Evolutionary conservation across 331 rosid genomes (phyloP), one percentile per base, ranked within the genome.

Genomic region (Malus hybrid): DNA sequence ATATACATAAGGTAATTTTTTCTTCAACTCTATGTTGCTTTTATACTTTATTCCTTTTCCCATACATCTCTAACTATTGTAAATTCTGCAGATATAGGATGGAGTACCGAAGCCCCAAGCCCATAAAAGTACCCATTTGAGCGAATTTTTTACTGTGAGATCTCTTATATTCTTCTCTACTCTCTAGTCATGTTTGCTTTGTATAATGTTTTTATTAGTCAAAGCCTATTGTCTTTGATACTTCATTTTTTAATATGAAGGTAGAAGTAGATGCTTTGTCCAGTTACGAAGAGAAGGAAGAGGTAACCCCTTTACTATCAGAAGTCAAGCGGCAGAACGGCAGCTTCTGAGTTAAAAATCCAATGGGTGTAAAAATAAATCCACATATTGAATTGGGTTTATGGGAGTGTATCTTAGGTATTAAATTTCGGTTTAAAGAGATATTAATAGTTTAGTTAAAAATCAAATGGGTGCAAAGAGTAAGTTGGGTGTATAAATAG

Each of bases 251-350:
- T 73, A 60, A 24, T 77, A 64, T 85, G 83, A 81, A 93, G 98
- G 96, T 91, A 81, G 95, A 90, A 72, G 92, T 93, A 27, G 85
- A 83, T 85, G 98, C 96, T 83, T 78, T 93, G 80, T 93, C 98
- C 66, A 93, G 89, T 79, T 93, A 83, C 50, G 98, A 93, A 81
- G 96, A 88, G 78, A 93, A 93, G 84, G 97, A 90, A 79, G 93
- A 93, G 98, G 98, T 93, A 88, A 69, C 18, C 34, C 68, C 31
- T 60, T 75, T 75, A 72, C 34, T 46, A 52, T 77, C 54, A 42
- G 77, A 76, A 68, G 70, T 22, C 22, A 22, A 22, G 22, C 22
- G 22, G 22, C 22, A 22, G 0, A 22, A 22, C 22, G 22, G 22
- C 22, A 22, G 22, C 22, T 22, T 22, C 22, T 22, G 22, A 22